A percentile compares a stretch with the other conserved stretches of the same genome.
Evolutionary conservation across 768 basidiomycete species (phyloP).

Genomic region (Serendipita sp.): DNA sequence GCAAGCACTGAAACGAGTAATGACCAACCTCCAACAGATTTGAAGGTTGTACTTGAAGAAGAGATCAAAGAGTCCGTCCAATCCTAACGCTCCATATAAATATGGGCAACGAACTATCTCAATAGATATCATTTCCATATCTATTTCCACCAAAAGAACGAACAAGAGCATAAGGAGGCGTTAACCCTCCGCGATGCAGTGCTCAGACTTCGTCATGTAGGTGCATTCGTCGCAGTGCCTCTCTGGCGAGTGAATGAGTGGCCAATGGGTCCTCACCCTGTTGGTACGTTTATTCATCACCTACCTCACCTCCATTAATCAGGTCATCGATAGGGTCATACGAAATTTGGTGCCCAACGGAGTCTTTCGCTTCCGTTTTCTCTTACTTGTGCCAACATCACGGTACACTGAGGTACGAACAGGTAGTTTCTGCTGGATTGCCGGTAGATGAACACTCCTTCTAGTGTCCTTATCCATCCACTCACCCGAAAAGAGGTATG

Average conservation of each 20-base stretch:
- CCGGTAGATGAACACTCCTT: neutral
- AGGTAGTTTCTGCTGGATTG: neutral
- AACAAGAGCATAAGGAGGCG: conserved; percentile 44
- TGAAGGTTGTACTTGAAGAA: conserved; percentile 38
- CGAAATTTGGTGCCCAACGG: conserved; percentile 68
- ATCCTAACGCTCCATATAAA: neutral
- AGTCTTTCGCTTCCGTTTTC: conserved; percentile 58
- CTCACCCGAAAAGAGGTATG: conserved; percentile 54
- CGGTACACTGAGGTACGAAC: conserved; percentile 40
- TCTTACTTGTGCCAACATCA: conserved; percentile 58
- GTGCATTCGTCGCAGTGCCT: conserved; percentile 68
- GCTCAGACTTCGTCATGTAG: conserved; percentile 50
- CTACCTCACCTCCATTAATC: neutral
- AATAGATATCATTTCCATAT: conserved; percentile 29
- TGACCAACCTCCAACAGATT: conserved; percentile 28
- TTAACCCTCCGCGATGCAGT: conserved; percentile 57
- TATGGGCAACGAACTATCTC: neutral
- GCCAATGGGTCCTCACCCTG: conserved; percentile 63
- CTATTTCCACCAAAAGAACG: conserved; percentile 59
- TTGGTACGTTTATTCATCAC: conserved; percentile 32
- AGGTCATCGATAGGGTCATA: conserved; percentile 45
- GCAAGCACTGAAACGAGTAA: neutral
- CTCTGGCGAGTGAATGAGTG: conserved; percentile 51
- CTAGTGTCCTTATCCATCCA: conserved; percentile 61
- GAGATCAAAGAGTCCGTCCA: conserved; percentile 42